Conservation (phyloP, 2,329 filamentous ascomycete genomes). For the Verticillium nubilum region DNA sequence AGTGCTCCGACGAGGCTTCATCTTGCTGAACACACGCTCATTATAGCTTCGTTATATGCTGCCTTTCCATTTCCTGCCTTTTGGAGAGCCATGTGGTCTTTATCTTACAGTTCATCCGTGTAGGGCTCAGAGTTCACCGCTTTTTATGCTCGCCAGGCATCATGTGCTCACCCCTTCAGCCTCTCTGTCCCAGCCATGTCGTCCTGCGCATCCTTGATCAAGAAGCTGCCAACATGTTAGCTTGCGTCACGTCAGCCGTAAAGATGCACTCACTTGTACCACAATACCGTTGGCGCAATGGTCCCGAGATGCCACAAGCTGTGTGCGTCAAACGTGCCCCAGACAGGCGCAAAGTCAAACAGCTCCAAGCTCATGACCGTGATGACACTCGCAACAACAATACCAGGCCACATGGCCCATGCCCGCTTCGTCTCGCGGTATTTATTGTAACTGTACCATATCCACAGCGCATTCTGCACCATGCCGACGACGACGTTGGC, state of each 20-base stretch:
- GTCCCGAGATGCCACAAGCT: conserved; percentile 95
- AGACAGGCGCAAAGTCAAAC: conserved; percentile 84
- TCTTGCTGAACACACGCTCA: too few species aligned
- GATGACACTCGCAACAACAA: conserved; percentile 88
- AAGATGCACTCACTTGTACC: conserved; percentile 94
- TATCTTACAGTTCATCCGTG: neutral
- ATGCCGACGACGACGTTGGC: conserved; percentile 83
- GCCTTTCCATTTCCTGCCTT: neutral
- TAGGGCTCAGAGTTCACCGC: neutral
- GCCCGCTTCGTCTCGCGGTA: conserved; percentile 65
- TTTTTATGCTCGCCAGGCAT: too few species aligned
- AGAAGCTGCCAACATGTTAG: conserved; percentile 54
- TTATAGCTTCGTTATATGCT: neutral
- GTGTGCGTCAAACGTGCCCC: conserved; percentile 84
- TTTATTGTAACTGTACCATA: conserved; percentile 69
- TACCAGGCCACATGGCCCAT: conserved; percentile 86
- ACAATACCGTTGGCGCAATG: conserved; percentile 79
- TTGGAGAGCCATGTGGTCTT: neutral
- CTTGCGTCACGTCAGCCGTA: neutral
- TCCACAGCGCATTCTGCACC: conserved; percentile 80
- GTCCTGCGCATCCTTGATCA: conserved; percentile 79
- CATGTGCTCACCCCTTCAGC: conserved; percentile 53
- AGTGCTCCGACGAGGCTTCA: too few species aligned
- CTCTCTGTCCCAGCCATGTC: conserved; percentile 66
- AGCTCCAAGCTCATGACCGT: conserved; percentile 94